Evolutionary conservation across 768 basidiomycete genomes (phyloP).

Genomic region (Rhodotorula taiwanensis): DNA sequence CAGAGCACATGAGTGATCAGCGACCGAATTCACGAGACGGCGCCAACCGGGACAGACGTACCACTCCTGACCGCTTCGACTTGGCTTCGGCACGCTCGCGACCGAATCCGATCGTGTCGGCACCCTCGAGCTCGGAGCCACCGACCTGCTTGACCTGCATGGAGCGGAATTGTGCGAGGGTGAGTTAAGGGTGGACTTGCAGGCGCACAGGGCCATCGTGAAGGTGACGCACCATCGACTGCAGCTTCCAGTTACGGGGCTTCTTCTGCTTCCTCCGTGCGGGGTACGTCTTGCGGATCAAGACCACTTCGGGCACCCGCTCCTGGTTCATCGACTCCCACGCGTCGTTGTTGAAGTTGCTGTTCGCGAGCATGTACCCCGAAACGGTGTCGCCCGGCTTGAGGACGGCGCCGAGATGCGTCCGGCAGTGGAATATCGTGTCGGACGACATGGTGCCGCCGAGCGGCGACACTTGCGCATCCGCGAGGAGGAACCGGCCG

Average conservation of each 20-base stretch:
- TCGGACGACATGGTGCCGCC: slow-evolving; percentile 59
- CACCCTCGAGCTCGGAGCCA: slow-evolving; percentile 54
- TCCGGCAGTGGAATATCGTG: slow-evolving; percentile 89
- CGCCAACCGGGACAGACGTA: background rate
- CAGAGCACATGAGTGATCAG: too few relatives aligned
- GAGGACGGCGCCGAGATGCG: slow-evolving; percentile 84
- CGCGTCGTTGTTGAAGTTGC: slow-evolving; percentile 88
- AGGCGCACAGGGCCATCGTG: too few relatives aligned
- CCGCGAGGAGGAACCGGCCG: slow-evolving; percentile 76
- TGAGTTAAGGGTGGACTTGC: background rate
- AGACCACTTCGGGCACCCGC: slow-evolving; percentile 80
- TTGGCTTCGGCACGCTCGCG: slow-evolving; percentile 19
- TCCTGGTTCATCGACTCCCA: slow-evolving; percentile 51
- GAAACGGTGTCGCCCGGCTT: slow-evolving; percentile 92
- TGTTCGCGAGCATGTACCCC: slow-evolving; percentile 78
- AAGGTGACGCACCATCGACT: slow-evolving; percentile 61
- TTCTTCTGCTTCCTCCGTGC: slow-evolving; percentile 84
- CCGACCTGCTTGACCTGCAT: slow-evolving; percentile 50
- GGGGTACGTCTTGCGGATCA: slow-evolving; percentile 93
- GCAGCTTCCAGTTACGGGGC: slow-evolving; percentile 74
- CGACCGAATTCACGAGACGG: too few relatives aligned
- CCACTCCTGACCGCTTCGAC: slow-evolving; percentile 17
- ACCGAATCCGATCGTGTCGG: slow-evolving; percentile 57
- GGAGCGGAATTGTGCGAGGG: background rate
- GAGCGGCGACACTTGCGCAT: slow-evolving; percentile 81